phyloP scores from a whole-genome alignment of 73 alveolate genomes.

The Diophrys appendiculata region DNA sequence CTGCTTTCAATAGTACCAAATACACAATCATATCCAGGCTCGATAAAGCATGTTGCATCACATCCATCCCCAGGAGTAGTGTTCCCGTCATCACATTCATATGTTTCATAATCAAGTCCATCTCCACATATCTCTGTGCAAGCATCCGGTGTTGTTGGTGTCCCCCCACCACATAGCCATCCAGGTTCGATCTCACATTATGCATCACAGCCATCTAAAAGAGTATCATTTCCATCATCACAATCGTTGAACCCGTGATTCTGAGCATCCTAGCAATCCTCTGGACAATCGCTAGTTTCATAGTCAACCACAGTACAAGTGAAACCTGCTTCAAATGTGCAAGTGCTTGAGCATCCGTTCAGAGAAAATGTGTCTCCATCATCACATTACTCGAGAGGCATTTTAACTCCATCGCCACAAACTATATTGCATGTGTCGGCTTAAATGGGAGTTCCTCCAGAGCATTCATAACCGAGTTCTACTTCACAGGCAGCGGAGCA shows the following conservation, averaged over 20 bases:
- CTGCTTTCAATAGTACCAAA: no score
- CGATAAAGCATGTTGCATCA: constrained; percentile 48
- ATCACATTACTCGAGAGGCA: constrained; percentile 12
- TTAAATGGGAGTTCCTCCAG: background rate
- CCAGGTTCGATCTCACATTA: constrained; percentile 37
- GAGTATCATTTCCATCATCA: constrained; percentile 7
- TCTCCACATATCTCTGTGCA: constrained; percentile 66
- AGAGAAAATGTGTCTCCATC: background rate
- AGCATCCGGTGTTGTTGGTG: constrained; percentile 35
- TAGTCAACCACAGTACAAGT: background rate
- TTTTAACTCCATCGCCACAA: constrained; percentile 21
- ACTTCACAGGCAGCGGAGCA: constrained; percentile 28
- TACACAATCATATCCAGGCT: constrained; percentile 57
- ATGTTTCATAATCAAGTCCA: constrained; percentile 30
- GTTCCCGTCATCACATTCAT: constrained; percentile 67
- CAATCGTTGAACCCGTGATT: background rate
- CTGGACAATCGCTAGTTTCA: background rate
- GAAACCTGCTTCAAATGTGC: constrained; percentile 13
- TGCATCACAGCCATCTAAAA: constrained; percentile 18
- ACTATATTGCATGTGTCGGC: background rate
- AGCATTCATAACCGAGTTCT: constrained; percentile 43
- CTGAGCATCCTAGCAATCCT: background rate
- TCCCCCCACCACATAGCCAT: constrained; percentile 58
- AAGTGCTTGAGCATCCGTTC: constrained; percentile 3
- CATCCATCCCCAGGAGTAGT: constrained; percentile 68